These are phyloP conservation scores for Ceratocystis albifundus DNA, from an alignment of 2,329 filamentous ascomycete genomes.

Conservation along the genomic window DNA sequence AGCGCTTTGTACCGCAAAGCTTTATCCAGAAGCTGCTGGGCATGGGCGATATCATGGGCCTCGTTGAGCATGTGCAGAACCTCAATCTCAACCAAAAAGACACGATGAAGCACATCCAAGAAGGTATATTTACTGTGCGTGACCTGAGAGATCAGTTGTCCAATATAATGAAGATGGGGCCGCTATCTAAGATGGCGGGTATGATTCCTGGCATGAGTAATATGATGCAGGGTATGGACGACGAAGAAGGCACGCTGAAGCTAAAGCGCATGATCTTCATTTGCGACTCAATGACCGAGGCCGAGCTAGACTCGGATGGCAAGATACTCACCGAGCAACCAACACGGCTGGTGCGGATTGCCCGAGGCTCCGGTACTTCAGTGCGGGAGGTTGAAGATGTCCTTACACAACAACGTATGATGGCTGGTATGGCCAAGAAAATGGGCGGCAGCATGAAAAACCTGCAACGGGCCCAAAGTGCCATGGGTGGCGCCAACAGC, in stretches of 20 bases:
- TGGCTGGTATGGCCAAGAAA: slow-evolving; percentile 98
- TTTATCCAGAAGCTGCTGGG: slow-evolving; percentile 90
- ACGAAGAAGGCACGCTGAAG: slow-evolving; percentile 88
- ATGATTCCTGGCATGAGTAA: slow-evolving; percentile 95
- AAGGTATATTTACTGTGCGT: slow-evolving; percentile 89
- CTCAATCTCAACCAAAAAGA: slow-evolving; percentile 96
- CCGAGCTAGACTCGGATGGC: slow-evolving; percentile 89
- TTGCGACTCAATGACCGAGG: slow-evolving; percentile 94
- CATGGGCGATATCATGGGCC: slow-evolving; percentile 91
- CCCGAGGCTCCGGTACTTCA: slow-evolving; percentile 76
- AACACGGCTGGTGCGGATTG: slow-evolving; percentile 82
- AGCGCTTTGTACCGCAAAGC: slow-evolving; percentile 81
- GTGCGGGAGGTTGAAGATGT: slow-evolving; percentile 92
- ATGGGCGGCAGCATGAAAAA: slow-evolving; percentile 97
- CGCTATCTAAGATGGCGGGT: slow-evolving; percentile 89
- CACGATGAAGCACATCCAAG: slow-evolving; percentile 96
- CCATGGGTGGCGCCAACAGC: slow-evolving; percentile 72
- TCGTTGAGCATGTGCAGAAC: slow-evolving; percentile 93
- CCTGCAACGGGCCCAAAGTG: slow-evolving; percentile 85
- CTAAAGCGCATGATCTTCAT: slow-evolving; percentile 98
- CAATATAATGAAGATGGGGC: slow-evolving; percentile 99
- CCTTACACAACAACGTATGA: slow-evolving; percentile 96
- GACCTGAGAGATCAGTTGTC: slow-evolving; percentile 89
- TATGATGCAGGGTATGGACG: slow-evolving; percentile 92
- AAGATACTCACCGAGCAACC: slow-evolving; percentile 90